Base-by-base conservation (phyloP, 345 rosid species). In the Euclidium syriacum region DNA sequence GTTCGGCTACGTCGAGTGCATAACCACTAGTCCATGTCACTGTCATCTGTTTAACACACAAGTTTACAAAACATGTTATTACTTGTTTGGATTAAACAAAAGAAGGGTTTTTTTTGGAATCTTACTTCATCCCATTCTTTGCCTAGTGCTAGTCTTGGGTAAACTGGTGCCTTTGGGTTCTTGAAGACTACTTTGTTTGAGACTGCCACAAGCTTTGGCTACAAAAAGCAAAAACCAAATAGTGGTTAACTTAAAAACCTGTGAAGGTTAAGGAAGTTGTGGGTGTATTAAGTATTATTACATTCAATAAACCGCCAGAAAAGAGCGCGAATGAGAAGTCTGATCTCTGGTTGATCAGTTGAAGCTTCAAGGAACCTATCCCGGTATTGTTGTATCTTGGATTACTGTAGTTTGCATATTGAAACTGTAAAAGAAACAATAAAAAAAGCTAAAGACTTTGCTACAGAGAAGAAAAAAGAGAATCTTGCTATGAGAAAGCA, bases 1-100 rank as follows among this genome's bases (percentile, higher is more conserved):
- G 87, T 52, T 78, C 82, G 5, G 86, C 88, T 62, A 71, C 65
- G 64, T 32, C 70, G 2, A 74, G 77, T 26, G 77, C 84, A 60
- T 87, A 84, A 35, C 95, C 91, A 67, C 91, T 87, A 17, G 88
- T 84, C 95, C 88, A 87, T 52, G 91, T 87, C 23, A 87, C 76
- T 11, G 91, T 82, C 91, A 87, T 87, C 91, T 84, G 74, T 68
- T 20, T 7, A 51, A 7, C 19, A 24, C n/a, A 27, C 0, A 38
- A 11, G 32, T 32, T 44, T 43, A 2, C 4, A 11, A 32, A 47
- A 63, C 53, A 23, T 38, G 10, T 56, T 48, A 38, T 10, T 10
- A 63, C 24, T 40, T 23, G 22, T 32, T 32, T 65, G 11, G 6
- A 29, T 1, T 24, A 36, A 0, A 57, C 5, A 9, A 38, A 23